Base-by-base conservation (phyloP, 2,329 filamentous ascomycete genomes). In the Neophaeococcomyces aloes region DNA sequence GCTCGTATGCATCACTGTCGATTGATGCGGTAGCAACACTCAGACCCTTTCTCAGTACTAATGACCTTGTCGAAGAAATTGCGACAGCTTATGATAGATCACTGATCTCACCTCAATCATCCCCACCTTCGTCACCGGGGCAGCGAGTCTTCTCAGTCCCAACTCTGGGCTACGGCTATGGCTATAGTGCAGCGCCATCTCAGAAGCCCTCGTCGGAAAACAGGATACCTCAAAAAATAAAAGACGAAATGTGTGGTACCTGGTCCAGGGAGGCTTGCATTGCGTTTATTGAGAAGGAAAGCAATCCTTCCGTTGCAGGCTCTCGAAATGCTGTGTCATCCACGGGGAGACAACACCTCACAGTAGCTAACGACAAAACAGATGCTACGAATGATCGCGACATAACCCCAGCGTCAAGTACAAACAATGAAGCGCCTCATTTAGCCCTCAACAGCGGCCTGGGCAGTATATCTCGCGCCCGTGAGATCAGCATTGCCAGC, bases 231-330 rank as follows among this genome's bases (percentile, higher is more conserved):
- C 61, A 67, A 13, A 71, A 69, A 21, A 76, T 86, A 53, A 78
- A 74, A 51, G 84, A 91, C 49, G 75, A 85, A 52, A 84, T 95
- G 75, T 66, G 86, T 45, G 69, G 75, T 15, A 76, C 84, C 37
- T 95, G 89, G 89, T 82, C 78, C 30, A 79, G 80, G 57, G 87
- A 94, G 17, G 65, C 70, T 11, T 83, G 83, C 25, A 67, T 91
- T 41, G 75, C 79, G 8, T 71, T 76, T 29, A 72, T 85, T 38
- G 78, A 83, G 47, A 77, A 69, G 46, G 69, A 83, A 44, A 75
- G 71, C 38, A 79, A 79, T 54, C 75, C 76, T 10, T 94, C 86
- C 3, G 66, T 93, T 43, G 83, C 71, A 42, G 86, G 86, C 17
- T 93, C 86, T 2, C 78, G 76, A 50, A 72, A 75, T 1, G 81